Percentiles rank a stretch among this genome's conserved stretches.
Evolutionary conservation across 164 flowering plant genomes (phyloP).

Genomic region (Macadamia tetraphylla): DNA sequence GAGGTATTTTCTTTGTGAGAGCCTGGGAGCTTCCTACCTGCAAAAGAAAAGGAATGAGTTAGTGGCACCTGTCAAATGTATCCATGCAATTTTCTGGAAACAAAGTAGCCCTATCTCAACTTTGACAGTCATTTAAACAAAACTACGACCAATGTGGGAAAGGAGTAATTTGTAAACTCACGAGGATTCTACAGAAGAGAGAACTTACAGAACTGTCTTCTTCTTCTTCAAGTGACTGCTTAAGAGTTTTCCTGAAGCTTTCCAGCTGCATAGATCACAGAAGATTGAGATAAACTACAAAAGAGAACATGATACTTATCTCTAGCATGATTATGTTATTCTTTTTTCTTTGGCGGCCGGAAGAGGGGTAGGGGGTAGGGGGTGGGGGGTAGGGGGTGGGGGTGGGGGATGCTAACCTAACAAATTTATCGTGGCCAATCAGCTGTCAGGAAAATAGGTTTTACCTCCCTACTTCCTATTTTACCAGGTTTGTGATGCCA

Average conservation of each 20-base stretch:
- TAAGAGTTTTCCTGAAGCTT: conserved; percentile 70
- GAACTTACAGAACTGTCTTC: conserved; percentile 55
- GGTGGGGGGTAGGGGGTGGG: too few relatives aligned
- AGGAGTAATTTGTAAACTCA: background rate
- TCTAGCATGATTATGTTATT: background rate
- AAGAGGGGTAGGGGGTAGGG: too few relatives aligned
- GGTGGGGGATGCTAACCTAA: too few relatives aligned
- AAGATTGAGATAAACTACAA: background rate
- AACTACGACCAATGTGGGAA: background rate
- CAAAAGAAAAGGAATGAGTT: conserved; percentile 1
- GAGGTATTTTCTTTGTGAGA: conserved; percentile 29
- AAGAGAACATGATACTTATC: background rate
- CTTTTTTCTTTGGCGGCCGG: too few relatives aligned
- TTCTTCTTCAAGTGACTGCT: conserved; percentile 87
- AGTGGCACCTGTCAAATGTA: background rate
- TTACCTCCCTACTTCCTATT: too few relatives aligned
- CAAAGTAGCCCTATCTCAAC: background rate
- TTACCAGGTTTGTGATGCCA: too few relatives aligned
- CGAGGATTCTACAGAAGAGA: conserved; percentile 2
- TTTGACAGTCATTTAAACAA: background rate
- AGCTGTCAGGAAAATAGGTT: too few relatives aligned
- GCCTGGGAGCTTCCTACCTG: conserved; percentile 32
- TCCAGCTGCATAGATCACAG: conserved; percentile 55
- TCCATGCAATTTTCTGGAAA: too few relatives aligned
- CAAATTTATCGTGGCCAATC: too few relatives aligned